Evolutionary conservation across 371 early-diverging fungal genomes (phyloP).

Genomic region (Lichtheimia corymbifera): DNA sequence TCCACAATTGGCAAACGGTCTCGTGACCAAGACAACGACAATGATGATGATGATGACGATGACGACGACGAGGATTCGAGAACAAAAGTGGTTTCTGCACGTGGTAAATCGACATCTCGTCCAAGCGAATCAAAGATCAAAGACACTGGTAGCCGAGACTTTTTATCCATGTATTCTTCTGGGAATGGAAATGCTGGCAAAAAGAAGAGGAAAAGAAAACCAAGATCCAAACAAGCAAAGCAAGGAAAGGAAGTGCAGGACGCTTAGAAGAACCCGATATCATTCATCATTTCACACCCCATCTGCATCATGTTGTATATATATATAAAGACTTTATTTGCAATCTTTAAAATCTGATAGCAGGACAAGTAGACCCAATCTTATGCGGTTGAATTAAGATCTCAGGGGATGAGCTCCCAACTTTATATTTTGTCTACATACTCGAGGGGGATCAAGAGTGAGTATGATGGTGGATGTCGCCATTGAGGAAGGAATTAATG

Average conservation of each 20-base stretch:
- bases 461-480: no score
- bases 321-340: no score
- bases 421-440: no score
- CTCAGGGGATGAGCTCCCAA: no score
- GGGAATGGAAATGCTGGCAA: constrained; percentile 55
- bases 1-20: constrained; percentile 16
- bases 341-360: no score
- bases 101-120: neutral
- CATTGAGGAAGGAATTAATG: no score
- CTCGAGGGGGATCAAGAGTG: no score
- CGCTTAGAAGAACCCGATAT: neutral
- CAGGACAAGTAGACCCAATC: no score
- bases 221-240: neutral
- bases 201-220: constrained; percentile 38
- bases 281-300: neutral
- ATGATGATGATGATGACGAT: constrained; percentile 46
- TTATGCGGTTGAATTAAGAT: no score
- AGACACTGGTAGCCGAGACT: constrained; percentile 31
- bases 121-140: constrained; percentile 10
- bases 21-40: constrained; percentile 30
- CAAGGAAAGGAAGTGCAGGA: neutral
- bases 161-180: constrained; percentile 55
- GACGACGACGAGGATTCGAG: constrained; percentile 55
- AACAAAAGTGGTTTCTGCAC: constrained; percentile 14
- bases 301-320: no score